Base-by-base conservation (phyloP, 2,329 filamentous ascomycete species). In the Hymenoscyphus repandus region DNA sequence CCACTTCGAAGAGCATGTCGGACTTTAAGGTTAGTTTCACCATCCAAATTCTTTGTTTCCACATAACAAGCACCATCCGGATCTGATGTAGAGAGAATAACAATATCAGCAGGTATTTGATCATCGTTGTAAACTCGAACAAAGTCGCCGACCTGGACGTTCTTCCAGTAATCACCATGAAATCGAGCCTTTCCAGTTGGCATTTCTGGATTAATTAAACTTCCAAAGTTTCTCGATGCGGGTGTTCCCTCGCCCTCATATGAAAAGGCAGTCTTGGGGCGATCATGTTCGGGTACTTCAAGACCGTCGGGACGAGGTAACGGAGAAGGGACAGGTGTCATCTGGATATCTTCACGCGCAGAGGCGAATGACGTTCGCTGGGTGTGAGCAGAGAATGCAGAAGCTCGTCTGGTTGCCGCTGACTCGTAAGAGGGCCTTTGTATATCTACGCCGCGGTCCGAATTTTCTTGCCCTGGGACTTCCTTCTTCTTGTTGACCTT, bases 1-100 rank as follows among this genome's bases (percentile, higher is more conserved):
- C 91, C 88, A 64, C 89, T 93, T 57, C 92, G 88, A 38, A 99
- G 77, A 17, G 93, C 90, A 64, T 92, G 88, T 52, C 93, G 86
- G 55, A 96, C 90, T 70, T 99, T 99, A 56, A 99, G 73, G 63
- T 99, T 99, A 2, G 93, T 99, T 72, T 99, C 93, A 45, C 93
- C 93, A 64, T 99, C 93, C 74, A 99, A 68, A 66, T 96, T 97
- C 74, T 97, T 99, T 2, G 93, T 99, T 70, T 99, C 93, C 18
- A 99, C 87, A 62, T 96, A 99, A 70, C 93, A 99, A 34, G 89
- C 89, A 45, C 93, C 93, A 62, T 99, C 93, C 1, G 86, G 79
- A 62, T 97, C 93, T 2, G 93, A 96, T 0, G 93, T 97, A 2
- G 93, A 88, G 20, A 99, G 72, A 39, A 99, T 87, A 43, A 97